These are phyloP conservation scores for Bifiguratus adelaidae DNA, from an alignment of 192 early-diverging fungal species.

Conservation along the genomic window DNA sequence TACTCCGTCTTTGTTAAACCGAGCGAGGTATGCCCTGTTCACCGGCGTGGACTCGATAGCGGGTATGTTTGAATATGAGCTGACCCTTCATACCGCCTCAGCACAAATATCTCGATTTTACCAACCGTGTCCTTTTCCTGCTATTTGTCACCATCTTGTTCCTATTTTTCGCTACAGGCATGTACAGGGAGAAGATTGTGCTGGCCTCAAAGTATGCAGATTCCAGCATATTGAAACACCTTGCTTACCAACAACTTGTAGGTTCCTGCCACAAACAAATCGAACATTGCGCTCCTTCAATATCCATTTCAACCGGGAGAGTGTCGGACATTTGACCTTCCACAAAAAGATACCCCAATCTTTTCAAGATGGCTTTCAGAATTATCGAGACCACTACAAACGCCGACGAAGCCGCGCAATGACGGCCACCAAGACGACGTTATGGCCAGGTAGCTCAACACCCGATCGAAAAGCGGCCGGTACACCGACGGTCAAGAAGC, in stretches of 20 bases:
- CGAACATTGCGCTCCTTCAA: constrained; percentile 41
- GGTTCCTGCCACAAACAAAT: constrained; percentile 49
- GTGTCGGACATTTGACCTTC: constrained; percentile 31
- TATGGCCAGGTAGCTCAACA: no score
- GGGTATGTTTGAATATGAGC: not conserved
- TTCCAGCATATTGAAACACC: not conserved
- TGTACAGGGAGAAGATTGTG: constrained; percentile 43
- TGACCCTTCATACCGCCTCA: constrained; percentile 2
- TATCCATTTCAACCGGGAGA: constrained; percentile 38
- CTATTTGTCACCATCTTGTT: constrained; percentile 23
- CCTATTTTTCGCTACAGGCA: constrained; percentile 40
- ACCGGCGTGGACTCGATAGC: not conserved
- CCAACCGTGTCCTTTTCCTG: constrained; percentile 24
- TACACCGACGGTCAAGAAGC: no score
- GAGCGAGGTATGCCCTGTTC: constrained; percentile 22
- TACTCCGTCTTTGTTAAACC: constrained; percentile 39
- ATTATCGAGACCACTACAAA: constrained; percentile 36
- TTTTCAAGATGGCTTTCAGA: constrained; percentile 40
- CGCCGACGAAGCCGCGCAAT: no score
- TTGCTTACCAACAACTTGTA: constrained; percentile 4
- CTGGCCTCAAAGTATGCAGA: constrained; percentile 38
- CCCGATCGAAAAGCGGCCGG: no score
- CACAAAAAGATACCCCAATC: constrained; percentile 36
- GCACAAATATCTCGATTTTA: constrained; percentile 13
- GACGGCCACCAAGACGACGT: no score